These are phyloP conservation scores for Phlebiopsis gigantea DNA, from an alignment of 768 basidiomycete species.

Conservation along the genomic window DNA sequence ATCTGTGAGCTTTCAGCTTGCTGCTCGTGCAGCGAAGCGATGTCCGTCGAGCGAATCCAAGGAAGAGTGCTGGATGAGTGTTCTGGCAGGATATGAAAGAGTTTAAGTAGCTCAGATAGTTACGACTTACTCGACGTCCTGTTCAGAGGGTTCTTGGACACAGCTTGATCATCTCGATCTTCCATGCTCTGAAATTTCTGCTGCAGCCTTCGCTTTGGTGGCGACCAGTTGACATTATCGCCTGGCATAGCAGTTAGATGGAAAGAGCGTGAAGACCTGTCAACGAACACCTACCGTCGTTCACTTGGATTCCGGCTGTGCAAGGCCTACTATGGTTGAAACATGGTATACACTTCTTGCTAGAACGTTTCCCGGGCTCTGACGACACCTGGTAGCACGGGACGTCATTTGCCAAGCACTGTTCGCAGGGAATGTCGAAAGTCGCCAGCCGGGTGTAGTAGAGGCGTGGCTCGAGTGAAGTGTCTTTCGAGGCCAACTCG, in stretches of 20 bases:
- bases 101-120: not conserved
- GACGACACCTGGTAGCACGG: not conserved
- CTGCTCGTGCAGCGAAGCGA: not conserved
- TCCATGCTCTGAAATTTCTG: not conserved
- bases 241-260: not conserved
- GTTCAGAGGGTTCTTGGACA: not conserved
- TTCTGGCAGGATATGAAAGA: not conserved
- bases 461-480: not conserved
- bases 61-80: not conserved
- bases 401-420: not conserved
- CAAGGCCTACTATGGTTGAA: not conserved
- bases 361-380: not conserved
- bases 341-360: not conserved
- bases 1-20: not conserved
- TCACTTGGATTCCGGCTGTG: not conserved
- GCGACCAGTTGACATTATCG: not conserved
- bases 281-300: not conserved
- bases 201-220: not conserved
- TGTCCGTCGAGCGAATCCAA: not conserved
- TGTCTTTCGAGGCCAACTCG: not conserved
- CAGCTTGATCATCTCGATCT: not conserved
- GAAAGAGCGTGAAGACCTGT: too few relatives aligned
- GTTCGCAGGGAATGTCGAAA: not conserved
- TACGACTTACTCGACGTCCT: not conserved
- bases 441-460: not conserved